A percentile compares a stretch with the other conserved stretches of the same genome.
phyloP scores from a whole-genome alignment of 106 monocot genomes.

The Dioscorea dumetorum region DNA sequence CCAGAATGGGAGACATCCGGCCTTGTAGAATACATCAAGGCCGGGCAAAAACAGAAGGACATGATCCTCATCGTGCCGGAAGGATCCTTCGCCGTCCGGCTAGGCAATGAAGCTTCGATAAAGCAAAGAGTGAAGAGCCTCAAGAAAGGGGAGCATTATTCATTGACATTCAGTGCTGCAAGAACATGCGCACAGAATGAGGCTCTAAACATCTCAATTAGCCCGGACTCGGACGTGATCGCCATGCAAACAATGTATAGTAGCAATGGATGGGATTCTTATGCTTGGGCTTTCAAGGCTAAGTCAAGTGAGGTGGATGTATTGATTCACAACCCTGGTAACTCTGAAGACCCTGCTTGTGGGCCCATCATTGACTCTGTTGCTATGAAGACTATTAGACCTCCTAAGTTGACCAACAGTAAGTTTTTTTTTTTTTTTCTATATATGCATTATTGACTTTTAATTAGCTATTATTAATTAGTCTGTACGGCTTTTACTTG shows the following conservation, averaged over 20 bases:
- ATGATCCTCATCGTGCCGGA: conserved; percentile 33
- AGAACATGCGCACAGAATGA: conserved; percentile 67
- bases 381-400: conserved; percentile 31
- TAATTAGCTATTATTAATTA: too few species aligned
- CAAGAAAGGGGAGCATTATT: conserved; percentile 11
- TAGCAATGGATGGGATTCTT: conserved; percentile 63
- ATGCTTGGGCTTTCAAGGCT: conserved; percentile 60
- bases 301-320: conserved; percentile 15
- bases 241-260: conserved; percentile 67
- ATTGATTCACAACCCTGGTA: conserved; percentile 47
- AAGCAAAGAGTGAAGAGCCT: conserved; percentile 17
- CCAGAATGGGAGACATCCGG: conserved; percentile 29
- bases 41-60: conserved; percentile 28
- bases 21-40: conserved; percentile 31
- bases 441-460: too few species aligned
- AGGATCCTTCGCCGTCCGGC: conserved; percentile 30
- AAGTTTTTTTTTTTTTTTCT: neutral
- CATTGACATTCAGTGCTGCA: conserved; percentile 38
- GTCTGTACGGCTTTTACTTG: too few species aligned
- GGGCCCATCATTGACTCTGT: conserved; percentile 64
- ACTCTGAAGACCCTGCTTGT: conserved; percentile 52
- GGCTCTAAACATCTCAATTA: conserved; percentile 42
- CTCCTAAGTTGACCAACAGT: conserved; percentile 41
- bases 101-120: conserved; percentile 30
- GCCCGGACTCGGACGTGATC: conserved; percentile 27